Base-by-base conservation (phyloP, 805 yeast species). In the Saturnispora saitoi region DNA sequence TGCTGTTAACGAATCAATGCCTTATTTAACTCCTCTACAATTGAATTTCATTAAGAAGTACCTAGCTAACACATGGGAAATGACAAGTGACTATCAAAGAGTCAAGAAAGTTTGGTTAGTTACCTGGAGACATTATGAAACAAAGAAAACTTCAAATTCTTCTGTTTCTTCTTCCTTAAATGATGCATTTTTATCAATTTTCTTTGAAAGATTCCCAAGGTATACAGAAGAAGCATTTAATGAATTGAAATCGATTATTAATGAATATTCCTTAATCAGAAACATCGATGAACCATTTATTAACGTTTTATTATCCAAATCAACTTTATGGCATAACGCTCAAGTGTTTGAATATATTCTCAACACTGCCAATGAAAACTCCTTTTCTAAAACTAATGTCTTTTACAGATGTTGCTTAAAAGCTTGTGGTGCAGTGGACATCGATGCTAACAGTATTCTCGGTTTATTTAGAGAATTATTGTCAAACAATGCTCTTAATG, bases 201-300 rank as follows among this genome's bases (percentile, higher is more conserved):
- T 87, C 62, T 86, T 86, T 67, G 70, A 74, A 51, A 70, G 69
- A 42, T 80, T 71, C 62, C 78, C 78, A 6, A 67, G 70, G 15
- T 69, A 71, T 51, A 73, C 76, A 38, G 69, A 67, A 8, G 77
- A 77, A 54, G 83, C 88, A 4, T 76, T 81, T 56, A 61, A 60
- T 45, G 72, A 76, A 55, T 73, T 87, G 56, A 76, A 77, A 58
- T 70, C 74, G 43, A 62, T 84, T 46, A 78, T 85, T 50, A 62
- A 71, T 15, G 68, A 72, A 31, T 83, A 83, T 61, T 72, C 78
- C 45, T 70, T 70, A 42, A 69, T 79, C 52, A 78, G 78, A 58
- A 70, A 75, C 20, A 72, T 83, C 48, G 91, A 86, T 63, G 91
- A 85, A 63, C 82, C 86, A n/a, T 85, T 87, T 59, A 76, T 87